Base-by-base conservation (phyloP, 768 basidiomycete species). In the Boletellus sp. region DNA sequence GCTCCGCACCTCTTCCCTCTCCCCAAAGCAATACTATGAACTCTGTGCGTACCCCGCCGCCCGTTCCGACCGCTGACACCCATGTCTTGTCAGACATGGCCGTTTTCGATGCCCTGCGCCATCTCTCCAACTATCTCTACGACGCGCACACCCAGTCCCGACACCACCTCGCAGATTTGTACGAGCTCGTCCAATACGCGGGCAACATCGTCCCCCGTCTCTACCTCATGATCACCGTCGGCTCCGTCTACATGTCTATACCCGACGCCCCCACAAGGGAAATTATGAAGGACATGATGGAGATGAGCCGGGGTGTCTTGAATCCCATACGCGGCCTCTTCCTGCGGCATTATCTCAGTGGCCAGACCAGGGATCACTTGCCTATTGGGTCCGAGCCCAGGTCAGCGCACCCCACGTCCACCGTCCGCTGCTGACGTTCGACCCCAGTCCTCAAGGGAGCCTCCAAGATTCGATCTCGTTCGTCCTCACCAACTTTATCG, bases 271-370 rank as follows among this genome's bases (percentile, higher is more conserved):
- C 95, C 4, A 85, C 98, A 48, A 96, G 94, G 76, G 95, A 99
- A 73, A 93, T 99, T 54, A 99, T 98, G 95, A 98, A 96, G 78
- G 96, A 99, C 70, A 97, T 98, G 95, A 88, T 99, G 88, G 96
- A 99, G 70, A 98, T 98, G 96, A 93, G 93, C 32, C 78, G 94
- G 17, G 96, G 96, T 53, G 93, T 99, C 5, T 78, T 98, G 55
- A 94, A 98, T 66, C 95, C 96, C n/a, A 92, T 94, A 43, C 79
- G 96, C 40, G 96, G 96, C 16, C 73, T 99, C 31, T 99, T 99
- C 72, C 75, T 99, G 32, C 79, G 95, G 23, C 95, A 99, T 66
- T 98, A 98, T 69, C 83, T 98, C 31, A 93, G 90, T 52, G 95
- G 96, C 13, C 94, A 98, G 74, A 98, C 96, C 15, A 79, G 94